These are phyloP conservation scores for Stentor roeselii DNA, from an alignment of 73 alveolate genomes.

Conservation along the genomic window DNA sequence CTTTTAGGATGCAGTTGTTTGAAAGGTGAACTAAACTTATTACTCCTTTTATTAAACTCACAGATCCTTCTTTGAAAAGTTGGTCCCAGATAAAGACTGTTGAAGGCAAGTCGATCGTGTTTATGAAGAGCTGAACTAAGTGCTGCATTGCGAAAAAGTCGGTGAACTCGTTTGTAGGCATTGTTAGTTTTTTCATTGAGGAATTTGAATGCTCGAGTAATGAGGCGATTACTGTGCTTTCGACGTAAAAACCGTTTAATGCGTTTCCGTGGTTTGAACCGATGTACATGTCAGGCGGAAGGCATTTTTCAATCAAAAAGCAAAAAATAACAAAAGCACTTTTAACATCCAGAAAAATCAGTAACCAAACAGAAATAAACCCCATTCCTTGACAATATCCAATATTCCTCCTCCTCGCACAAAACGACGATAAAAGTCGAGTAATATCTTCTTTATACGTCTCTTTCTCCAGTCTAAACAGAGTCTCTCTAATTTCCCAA, in stretches of 20 bases:
- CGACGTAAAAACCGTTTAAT: conserved; percentile 12
- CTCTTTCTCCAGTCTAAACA: not conserved
- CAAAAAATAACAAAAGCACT: not conserved
- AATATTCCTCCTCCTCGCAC: not conserved
- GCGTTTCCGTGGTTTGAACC: conserved; percentile 3
- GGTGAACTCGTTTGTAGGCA: conserved; percentile 10
- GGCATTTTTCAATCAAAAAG: conserved; percentile 13
- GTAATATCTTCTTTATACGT: conserved; percentile 5
- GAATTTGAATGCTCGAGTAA: conserved; percentile 4
- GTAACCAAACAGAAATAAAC: not conserved
- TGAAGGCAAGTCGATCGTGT: not conserved
- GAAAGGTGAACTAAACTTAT: not conserved
- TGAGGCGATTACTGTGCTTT: conserved; percentile 5
- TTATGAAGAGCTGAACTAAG: conserved; percentile 1
- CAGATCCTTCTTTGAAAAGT: not conserved
- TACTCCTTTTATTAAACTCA: not conserved
- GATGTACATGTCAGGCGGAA: conserved; percentile 5
- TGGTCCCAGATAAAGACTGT: not conserved
- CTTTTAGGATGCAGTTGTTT: not conserved
- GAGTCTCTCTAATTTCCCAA: not conserved
- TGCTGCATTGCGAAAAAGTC: conserved; percentile 18
- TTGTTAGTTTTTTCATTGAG: not conserved
- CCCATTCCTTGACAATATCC: conserved; percentile 7
- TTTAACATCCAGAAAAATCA: not conserved
- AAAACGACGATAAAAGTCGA: not conserved